These are phyloP conservation scores for Otatea glauca DNA, from an alignment of 176 grass and related monocot species.

Conservation along the genomic window DNA sequence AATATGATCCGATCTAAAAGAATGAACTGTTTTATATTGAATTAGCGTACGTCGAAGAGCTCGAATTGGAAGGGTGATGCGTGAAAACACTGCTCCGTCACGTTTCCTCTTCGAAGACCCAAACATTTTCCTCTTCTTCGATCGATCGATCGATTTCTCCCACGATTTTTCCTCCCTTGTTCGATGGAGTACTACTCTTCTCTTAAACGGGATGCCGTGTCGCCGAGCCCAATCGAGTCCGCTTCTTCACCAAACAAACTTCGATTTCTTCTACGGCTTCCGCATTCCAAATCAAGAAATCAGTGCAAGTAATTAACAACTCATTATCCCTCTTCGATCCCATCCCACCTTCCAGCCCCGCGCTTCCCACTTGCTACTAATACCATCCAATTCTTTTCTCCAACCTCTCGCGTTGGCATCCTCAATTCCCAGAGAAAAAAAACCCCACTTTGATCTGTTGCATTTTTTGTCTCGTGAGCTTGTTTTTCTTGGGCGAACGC, in stretches of 20 bases:
- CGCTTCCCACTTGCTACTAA: constrained; percentile 48
- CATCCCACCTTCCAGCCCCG: constrained; percentile 29
- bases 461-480: constrained; percentile 24
- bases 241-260: neutral
- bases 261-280: neutral
- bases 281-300: constrained; percentile 37
- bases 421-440: constrained; percentile 30
- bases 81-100: no score
- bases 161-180: neutral
- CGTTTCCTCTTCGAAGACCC: no score
- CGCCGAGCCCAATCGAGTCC: neutral
- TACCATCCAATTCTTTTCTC: constrained; percentile 25
- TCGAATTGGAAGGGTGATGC: no score
- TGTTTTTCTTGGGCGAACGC: neutral
- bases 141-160: neutral
- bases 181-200: neutral
- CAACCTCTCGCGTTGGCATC: neutral
- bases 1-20: no score
- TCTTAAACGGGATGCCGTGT: neutral
- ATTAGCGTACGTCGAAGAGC: no score
- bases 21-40: no score
- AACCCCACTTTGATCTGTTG: neutral
- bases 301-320: neutral
- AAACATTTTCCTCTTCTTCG: neutral
- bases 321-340: neutral